phyloP scores from a whole-genome alignment of 108 stramenopile genomes.

The Skeletonema potamos region DNA sequence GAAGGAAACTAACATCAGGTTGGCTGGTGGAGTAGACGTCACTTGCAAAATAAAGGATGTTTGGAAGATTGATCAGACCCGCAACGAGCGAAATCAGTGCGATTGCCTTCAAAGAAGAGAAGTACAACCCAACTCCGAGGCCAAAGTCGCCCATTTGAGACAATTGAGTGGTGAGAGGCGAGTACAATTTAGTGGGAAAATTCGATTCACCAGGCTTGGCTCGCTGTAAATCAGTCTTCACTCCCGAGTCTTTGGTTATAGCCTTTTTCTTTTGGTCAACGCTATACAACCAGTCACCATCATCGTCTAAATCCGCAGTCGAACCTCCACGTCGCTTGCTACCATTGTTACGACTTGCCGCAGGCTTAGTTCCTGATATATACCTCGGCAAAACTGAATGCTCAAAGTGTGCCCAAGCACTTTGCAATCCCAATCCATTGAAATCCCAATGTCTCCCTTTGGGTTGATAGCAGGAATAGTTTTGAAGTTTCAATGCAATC shows the following conservation, averaged over 20 bases:
- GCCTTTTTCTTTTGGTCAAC: slow-evolving; percentile 45
- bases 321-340: slow-evolving; percentile 4
- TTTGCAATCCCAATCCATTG: slow-evolving; percentile 39
- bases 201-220: slow-evolving; percentile 73
- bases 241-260: background rate
- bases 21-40: slow-evolving; percentile 54
- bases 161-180: slow-evolving; percentile 58
- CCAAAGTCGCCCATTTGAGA: slow-evolving; percentile 59
- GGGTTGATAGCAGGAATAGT: slow-evolving; percentile 77
- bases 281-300: slow-evolving; percentile 54
- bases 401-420: slow-evolving; percentile 90
- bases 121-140: slow-evolving; percentile 71
- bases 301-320: slow-evolving; percentile 23
- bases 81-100: slow-evolving; percentile 63
- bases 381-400: slow-evolving; percentile 75
- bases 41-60: slow-evolving; percentile 60
- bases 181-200: slow-evolving; percentile 51
- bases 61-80: slow-evolving; percentile 70
- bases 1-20: slow-evolving; percentile 22
- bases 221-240: slow-evolving; percentile 45
- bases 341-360: slow-evolving; percentile 8
- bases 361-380: slow-evolving; percentile 6
- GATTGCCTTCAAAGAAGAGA: slow-evolving; percentile 66
- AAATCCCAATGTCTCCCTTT: slow-evolving; percentile 40
- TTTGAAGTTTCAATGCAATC: slow-evolving; percentile 58